Evolutionary conservation across 345 rosid species (phyloP).

Genomic region (Gynandropsis gynandra): DNA sequence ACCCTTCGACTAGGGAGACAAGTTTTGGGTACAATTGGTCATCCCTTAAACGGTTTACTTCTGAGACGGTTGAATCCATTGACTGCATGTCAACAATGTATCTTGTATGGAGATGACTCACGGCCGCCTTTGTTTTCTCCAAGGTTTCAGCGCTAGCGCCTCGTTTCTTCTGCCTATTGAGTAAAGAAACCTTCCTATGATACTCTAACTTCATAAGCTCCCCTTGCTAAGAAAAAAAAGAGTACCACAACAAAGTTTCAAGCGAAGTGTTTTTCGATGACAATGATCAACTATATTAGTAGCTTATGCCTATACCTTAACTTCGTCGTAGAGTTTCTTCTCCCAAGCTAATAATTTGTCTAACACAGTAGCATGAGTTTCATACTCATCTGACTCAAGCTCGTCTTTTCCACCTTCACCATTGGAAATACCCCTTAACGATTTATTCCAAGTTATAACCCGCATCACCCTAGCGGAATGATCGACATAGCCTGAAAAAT

Average conservation of each 20-base stretch:
- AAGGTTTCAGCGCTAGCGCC: slow-evolving; percentile 66
- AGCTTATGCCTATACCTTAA: slow-evolving; percentile 46
- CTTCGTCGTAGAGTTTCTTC: slow-evolving; percentile 94
- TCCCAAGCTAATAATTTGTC: slow-evolving; percentile 97
- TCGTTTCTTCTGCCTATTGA: slow-evolving; percentile 77
- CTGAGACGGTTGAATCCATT: slow-evolving; percentile 87
- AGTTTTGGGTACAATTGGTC: slow-evolving; percentile 82
- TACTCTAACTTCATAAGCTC: slow-evolving; percentile 96
- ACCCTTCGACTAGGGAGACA: slow-evolving; percentile 70
- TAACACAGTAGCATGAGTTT: slow-evolving; percentile 86
- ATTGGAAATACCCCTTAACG: slow-evolving; percentile 50
- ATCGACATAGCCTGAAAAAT: slow-evolving; percentile 63
- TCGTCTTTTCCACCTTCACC: slow-evolving; percentile 65
- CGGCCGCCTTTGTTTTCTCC: slow-evolving; percentile 92
- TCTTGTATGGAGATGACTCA: slow-evolving; percentile 82
- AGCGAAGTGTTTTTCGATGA: neutral
- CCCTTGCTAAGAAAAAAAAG: slow-evolving; percentile 52
- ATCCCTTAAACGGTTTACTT: slow-evolving; percentile 84
- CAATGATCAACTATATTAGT: slow-evolving; percentile 7
- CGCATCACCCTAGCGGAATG: slow-evolving; percentile 94
- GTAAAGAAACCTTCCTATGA: slow-evolving; percentile 63
- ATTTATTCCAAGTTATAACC: slow-evolving; percentile 90
- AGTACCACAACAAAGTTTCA: slow-evolving; percentile 15
- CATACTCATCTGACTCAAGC: slow-evolving; percentile 59
- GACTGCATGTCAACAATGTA: slow-evolving; percentile 98